Conservation (phyloP, 1,284 basidiomycete species). For the Fomitopsis schrenkii region DNA sequence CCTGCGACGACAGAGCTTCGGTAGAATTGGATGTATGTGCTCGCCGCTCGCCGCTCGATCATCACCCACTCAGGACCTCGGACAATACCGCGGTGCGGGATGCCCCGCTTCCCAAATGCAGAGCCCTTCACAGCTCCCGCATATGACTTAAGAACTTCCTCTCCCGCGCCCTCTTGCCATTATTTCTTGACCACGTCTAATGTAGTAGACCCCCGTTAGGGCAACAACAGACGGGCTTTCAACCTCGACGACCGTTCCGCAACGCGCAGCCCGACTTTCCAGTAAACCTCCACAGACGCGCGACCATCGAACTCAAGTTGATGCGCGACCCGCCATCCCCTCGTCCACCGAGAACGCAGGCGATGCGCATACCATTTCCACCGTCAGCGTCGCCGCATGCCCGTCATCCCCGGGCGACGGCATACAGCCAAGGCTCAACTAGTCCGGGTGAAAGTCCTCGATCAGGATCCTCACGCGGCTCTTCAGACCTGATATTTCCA, state of each 20-base stretch:
- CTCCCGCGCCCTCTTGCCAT: background rate
- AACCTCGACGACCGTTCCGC: background rate
- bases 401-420: background rate
- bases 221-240: background rate
- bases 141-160: background rate
- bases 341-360: background rate
- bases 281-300: background rate
- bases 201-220: background rate
- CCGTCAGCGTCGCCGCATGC: background rate
- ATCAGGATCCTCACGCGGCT: background rate
- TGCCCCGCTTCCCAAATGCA: background rate
- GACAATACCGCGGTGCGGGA: background rate
- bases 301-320: background rate
- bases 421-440: background rate
- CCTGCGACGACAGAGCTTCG: background rate
- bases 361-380: background rate
- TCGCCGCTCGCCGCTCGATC: background rate
- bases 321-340: background rate
- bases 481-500: conserved; percentile 13
- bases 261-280: background rate
- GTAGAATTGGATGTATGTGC: background rate
- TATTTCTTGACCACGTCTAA: background rate
- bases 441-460: background rate
- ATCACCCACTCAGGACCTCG: background rate
- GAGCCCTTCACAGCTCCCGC: background rate